Evolutionary conservation across 2,329 filamentous ascomycete genomes (phyloP), one percentile per base, ranked within the genome.

Genomic region (Aspergillus ochraceus): DNA sequence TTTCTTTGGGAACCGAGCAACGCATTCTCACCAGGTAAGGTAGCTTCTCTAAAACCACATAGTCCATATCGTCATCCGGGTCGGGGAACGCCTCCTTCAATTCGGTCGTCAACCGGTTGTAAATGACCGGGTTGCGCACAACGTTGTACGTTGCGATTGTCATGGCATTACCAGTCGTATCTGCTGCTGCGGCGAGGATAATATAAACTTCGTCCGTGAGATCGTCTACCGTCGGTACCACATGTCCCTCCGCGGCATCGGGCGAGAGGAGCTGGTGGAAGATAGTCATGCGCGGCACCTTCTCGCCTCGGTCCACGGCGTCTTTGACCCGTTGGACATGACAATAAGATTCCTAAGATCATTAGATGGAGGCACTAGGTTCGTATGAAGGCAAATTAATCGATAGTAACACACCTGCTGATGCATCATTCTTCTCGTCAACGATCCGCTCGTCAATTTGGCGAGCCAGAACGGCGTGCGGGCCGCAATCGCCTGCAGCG

Each of bases 131-230:
- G 52, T 74, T 69, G 9, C 57, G 55, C 3, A 75, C 60, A 1
- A 70, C 61, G 46, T 76, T 63, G 61, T 73, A 75, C 2, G 65
- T 47, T 24, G 70, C 67, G 49, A 74, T 68, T 1, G 69, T 75
- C 60, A 75, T 54, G 3, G 68, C 70, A 62, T 76, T 75, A 1
- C 73, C 73, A 0, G 74, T 76, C 1, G 73, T 76, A 53, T 75
- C 73, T 3, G 73, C 66, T 1, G 71, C 72, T 0, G 74, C 73
- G 9, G 61, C 68, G 30, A 73, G 52, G 49, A 74, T 45, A 36
- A 65, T 64, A 57, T 66, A 71, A 11, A 63, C 67, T 55, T 74
- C 67, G 52, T 72, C 66, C 54, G 66, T 70, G 17, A 73, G 62
- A 47, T 73, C 54, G 4, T 66, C 58, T 12, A 67, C 59, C 5